These are phyloP conservation scores for Yamadazyma olivae DNA, from an alignment of 805 yeast genomes.

Conservation along the genomic window DNA sequence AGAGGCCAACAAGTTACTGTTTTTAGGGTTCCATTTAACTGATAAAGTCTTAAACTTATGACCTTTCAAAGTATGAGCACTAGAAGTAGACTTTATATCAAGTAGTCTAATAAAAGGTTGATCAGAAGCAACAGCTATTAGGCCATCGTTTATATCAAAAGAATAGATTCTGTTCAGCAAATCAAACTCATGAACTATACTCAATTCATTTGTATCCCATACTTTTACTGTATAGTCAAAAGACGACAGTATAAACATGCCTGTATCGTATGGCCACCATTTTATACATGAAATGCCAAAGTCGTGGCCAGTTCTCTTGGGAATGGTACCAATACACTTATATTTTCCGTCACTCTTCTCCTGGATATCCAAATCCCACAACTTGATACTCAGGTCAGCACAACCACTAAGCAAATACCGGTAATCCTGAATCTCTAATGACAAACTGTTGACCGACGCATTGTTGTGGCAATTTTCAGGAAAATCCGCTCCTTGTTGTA, in stretches of 20 bases:
- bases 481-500: slow-evolving; percentile 19
- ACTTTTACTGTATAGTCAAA: slow-evolving; percentile 73
- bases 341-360: slow-evolving; percentile 25
- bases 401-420: slow-evolving; percentile 65
- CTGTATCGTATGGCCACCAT: slow-evolving; percentile 92
- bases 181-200: slow-evolving; percentile 65
- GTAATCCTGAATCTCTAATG: slow-evolving; percentile 47
- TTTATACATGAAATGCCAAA: slow-evolving; percentile 70
- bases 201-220: slow-evolving; percentile 73
- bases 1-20: slow-evolving; percentile 60
- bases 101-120: slow-evolving; percentile 65
- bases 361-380: slow-evolving; percentile 60
- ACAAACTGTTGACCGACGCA: slow-evolving; percentile 58
- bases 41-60: slow-evolving; percentile 55
- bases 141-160: slow-evolving; percentile 58
- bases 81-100: slow-evolving; percentile 70
- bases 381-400: slow-evolving; percentile 62
- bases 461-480: slow-evolving; percentile 43
- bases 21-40: slow-evolving; percentile 73
- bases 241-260: slow-evolving; percentile 79
- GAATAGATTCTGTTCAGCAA: slow-evolving; percentile 61
- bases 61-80: slow-evolving; percentile 69
- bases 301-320: slow-evolving; percentile 47
- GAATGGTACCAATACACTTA: slow-evolving; percentile 29
- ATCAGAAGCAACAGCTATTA: slow-evolving; percentile 71